Base-by-base conservation (phyloP, 306 rosid genomes). In the Spatholobus suberectus region DNA sequence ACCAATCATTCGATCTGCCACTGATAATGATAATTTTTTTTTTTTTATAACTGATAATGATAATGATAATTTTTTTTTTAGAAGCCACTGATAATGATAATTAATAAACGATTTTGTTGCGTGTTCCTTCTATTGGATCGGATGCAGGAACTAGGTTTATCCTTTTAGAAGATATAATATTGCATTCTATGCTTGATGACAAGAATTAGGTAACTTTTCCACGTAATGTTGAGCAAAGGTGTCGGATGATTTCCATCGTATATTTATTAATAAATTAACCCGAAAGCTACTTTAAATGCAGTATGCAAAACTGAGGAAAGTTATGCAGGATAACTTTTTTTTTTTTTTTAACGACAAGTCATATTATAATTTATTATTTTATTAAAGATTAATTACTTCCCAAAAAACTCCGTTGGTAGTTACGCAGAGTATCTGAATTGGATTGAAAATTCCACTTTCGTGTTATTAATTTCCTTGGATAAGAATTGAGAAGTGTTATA, bases 121-220 rank as follows among this genome's bases (percentile, higher is more conserved):
- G n/a, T 59, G 38, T 75, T 70, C 6, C 26, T 70, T 82, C 84
- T 3, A 82, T 40, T 86, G 73, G 74, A 34, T 65, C 75, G 12
- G 68, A 78, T 78, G 83, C 58, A 51, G 34, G 66, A 49, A 57
- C 23, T 75, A 62, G 61, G 68, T 71, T 6, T 55, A 75, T 77
- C 82, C 32, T 26, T 35, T 80, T 21, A 14, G 26, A 27, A 41
- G 24, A 77, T 44, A 44, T 70, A 9, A n/a, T 11, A 41, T 41
- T 52, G 23, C 35, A 4, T 76, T 83, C 77, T 52, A 57, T 77
- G 83, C 57, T 77, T 47, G 51, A 70, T 86, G 85, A 84, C 80
- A 84, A 77, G 54, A 79, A 43, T 82, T 70, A 65, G 87, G 85
- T 77, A 54, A 29, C 37, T 67, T 44, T 78, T 76, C 78, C 85